Evolutionary conservation across 2,329 filamentous ascomycete genomes (phyloP).

Genomic region (Phialocephala subalpina): DNA sequence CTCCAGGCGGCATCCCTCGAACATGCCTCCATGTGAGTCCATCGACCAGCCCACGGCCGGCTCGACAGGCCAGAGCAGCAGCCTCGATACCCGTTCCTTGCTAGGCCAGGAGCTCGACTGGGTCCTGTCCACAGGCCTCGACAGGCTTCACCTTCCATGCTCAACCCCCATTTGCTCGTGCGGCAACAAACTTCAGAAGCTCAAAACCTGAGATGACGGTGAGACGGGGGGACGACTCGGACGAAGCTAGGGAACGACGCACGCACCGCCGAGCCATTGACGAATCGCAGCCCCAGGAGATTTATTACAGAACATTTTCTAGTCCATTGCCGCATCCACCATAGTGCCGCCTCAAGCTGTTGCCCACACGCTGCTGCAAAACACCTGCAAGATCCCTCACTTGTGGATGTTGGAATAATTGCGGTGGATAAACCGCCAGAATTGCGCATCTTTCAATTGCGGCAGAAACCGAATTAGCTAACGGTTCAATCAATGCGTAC

Average conservation of each 20-base stretch:
- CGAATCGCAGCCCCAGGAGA: conserved; percentile 1
- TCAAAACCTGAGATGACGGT: conserved; percentile 19
- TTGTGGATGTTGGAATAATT: background rate
- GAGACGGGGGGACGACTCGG: conserved; percentile 12
- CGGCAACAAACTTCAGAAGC: background rate
- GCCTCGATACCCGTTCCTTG: conserved; percentile 1
- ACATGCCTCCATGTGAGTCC: too few species aligned
- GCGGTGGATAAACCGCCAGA: conserved; percentile 3
- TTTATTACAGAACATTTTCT: conserved; percentile 26
- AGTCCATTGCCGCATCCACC: conserved; percentile 30
- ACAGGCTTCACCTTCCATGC: background rate
- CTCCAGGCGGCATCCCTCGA: conserved; percentile 3
- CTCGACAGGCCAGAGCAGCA: too few species aligned
- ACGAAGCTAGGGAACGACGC: background rate
- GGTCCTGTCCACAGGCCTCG: background rate
- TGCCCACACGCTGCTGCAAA: background rate
- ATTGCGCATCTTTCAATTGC: background rate
- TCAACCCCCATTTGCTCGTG: background rate
- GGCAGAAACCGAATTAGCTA: background rate
- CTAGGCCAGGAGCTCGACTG: background rate
- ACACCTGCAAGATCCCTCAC: too few species aligned
- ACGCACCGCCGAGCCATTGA: conserved; percentile 6
- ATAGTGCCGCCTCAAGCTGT: conserved; percentile 7
- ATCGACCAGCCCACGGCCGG: too few species aligned
- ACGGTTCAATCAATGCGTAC: background rate